Percentiles rank a stretch among this genome's conserved stretches.
These are phyloP conservation scores for Pyrus pyrifolia DNA, from an alignment of 306 rosid species.

Conservation along the genomic window DNA sequence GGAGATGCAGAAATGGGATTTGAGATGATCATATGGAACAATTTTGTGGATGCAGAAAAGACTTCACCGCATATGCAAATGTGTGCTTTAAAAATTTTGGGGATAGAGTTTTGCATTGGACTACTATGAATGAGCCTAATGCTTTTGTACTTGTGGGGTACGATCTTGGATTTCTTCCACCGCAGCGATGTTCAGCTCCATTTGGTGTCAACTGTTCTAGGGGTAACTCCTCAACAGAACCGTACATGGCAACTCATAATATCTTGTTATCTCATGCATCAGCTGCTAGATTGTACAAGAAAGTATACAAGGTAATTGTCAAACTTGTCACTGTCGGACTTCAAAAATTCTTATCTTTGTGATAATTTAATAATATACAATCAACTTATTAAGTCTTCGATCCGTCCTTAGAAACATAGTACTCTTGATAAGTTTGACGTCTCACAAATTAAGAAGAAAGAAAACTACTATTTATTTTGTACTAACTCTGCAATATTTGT, in stretches of 20 bases:
- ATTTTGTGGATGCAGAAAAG: constrained; percentile 41
- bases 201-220: constrained; percentile 30
- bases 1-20: too few relatives aligned
- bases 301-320: constrained; percentile 36
- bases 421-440: too few relatives aligned
- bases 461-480: too few relatives aligned
- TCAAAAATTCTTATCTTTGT: too few relatives aligned
- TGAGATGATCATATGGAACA: too few relatives aligned
- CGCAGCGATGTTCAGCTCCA: constrained; percentile 55
- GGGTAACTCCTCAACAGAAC: constrained; percentile 62
- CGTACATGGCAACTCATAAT: constrained; percentile 56
- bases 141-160: constrained; percentile 34
- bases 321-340: too few relatives aligned
- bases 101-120: constrained; percentile 59
- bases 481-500: too few relatives aligned
- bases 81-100: constrained; percentile 75
- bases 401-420: too few relatives aligned
- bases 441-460: too few relatives aligned
- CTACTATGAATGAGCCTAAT: constrained; percentile 60
- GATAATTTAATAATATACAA: too few relatives aligned
- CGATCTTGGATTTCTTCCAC: constrained; percentile 45
- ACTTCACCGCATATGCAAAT: constrained; percentile 61
- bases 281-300: constrained; percentile 39
- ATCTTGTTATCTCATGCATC: constrained; percentile 68
- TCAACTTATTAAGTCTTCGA: too few relatives aligned